A percentile compares a stretch with the other conserved stretches of the same genome.
These are phyloP conservation scores for Sclerotinia borealis DNA, from an alignment of 2,329 filamentous ascomycete species.

Conservation along the genomic window DNA sequence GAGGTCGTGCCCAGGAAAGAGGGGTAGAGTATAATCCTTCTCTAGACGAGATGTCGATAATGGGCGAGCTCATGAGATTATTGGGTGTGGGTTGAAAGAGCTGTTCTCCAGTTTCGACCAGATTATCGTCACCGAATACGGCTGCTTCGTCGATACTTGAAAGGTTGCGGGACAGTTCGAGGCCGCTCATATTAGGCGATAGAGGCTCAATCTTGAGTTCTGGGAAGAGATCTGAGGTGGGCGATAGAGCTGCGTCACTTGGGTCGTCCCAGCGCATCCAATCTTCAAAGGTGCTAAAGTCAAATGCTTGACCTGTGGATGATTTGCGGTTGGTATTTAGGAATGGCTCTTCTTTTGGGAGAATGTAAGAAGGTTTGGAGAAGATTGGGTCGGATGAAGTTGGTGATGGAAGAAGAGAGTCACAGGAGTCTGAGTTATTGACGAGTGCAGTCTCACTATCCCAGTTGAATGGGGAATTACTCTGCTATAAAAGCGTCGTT, in stretches of 20 bases:
- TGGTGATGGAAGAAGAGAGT: constrained; percentile 27
- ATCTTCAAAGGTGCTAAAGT: constrained; percentile 29
- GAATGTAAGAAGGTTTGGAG: constrained; percentile 16
- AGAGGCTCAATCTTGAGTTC: constrained; percentile 27
- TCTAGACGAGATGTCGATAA: constrained; percentile 12
- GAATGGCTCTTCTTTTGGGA: constrained; percentile 18
- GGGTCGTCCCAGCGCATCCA: constrained; percentile 32
- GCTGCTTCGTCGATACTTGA: constrained; percentile 19
- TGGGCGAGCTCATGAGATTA: constrained; percentile 9
- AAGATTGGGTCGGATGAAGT: constrained; percentile 21
- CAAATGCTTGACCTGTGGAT: constrained; percentile 19
- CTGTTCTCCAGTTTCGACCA: constrained; percentile 21
- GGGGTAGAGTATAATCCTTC: constrained; percentile 28
- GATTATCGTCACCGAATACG: constrained; percentile 24
- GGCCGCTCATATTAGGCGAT: constrained; percentile 23
- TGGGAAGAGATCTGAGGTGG: constrained; percentile 26
- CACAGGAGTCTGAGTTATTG: constrained; percentile 25
- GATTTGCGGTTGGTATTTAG: constrained; percentile 17
- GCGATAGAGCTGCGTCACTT: constrained; percentile 25
- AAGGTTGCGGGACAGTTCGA: constrained; percentile 23
- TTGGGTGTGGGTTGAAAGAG: constrained; percentile 24
- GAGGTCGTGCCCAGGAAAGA: constrained; percentile 25
- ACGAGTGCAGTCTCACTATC: constrained; percentile 20
- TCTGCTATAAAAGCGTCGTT: background rate
- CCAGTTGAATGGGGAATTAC: constrained; percentile 20